A percentile compares a stretch with the other conserved stretches of the same genome.
Evolutionary conservation across 192 early-diverging fungal genomes (phyloP).

Genomic region (Entophlyctis luteolus): DNA sequence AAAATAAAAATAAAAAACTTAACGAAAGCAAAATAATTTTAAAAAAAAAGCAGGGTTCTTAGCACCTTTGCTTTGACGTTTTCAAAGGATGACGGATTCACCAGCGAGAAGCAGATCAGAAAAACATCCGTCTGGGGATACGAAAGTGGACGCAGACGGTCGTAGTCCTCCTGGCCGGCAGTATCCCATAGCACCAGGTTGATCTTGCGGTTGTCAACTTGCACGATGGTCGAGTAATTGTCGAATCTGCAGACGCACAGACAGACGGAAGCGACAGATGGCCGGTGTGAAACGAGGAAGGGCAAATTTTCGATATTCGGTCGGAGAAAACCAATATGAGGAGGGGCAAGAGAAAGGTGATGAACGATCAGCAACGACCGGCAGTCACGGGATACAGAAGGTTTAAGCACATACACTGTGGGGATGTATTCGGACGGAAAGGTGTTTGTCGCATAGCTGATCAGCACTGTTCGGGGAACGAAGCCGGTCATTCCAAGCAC

Average conservation of each 20-base stretch:
- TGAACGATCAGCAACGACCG: not conserved
- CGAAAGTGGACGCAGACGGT: conserved; percentile 92
- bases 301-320: no score
- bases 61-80: conserved; percentile 56
- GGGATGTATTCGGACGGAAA: conserved; percentile 99
- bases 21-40: not conserved
- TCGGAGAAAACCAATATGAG: no score
- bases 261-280: no score
- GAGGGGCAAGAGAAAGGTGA: not conserved
- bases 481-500: not conserved
- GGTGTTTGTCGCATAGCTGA: conserved; percentile 98
- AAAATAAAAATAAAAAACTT: not conserved
- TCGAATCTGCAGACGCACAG: conserved; percentile 81
- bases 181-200: conserved; percentile 92
- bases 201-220: conserved; percentile 71
- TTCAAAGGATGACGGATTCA: conserved; percentile 86
- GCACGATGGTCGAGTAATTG: conserved; percentile 77
- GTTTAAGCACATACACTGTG: conserved; percentile 85
- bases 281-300: no score
- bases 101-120: conserved; percentile 95
- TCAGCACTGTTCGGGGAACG: conserved; percentile 57
- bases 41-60: not conserved
- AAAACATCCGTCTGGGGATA: conserved; percentile 99
- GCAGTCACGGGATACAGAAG: not conserved
- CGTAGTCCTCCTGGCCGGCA: conserved; percentile 95